Percentiles rank a stretch among this genome's conserved stretches.
Evolutionary conservation across 306 rosid species (phyloP).

Genomic region (Bauhinia variegata): DNA sequence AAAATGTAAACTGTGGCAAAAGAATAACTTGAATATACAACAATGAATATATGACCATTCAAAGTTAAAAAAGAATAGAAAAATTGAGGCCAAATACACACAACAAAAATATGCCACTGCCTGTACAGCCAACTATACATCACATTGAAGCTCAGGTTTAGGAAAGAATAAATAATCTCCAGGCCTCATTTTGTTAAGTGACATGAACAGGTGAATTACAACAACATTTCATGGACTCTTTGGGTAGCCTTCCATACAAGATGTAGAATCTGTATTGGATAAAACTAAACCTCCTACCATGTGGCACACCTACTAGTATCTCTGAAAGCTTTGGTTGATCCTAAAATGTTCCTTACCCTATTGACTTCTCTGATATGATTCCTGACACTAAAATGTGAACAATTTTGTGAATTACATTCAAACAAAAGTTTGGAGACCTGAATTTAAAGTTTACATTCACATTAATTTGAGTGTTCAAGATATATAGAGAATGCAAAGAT

Average conservation of each 20-base stretch:
- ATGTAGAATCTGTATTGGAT: too few relatives aligned
- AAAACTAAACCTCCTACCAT: background rate
- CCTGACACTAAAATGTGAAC: slow-evolving; percentile 5
- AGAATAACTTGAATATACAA: too few relatives aligned
- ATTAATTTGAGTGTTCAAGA: background rate
- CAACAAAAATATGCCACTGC: background rate
- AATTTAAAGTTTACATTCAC: background rate
- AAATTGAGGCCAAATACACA: slow-evolving; percentile 1
- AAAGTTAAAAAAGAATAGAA: background rate
- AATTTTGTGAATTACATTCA: background rate
- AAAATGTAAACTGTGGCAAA: too few relatives aligned
- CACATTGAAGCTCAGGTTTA: slow-evolving; percentile 16
- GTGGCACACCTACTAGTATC: background rate
- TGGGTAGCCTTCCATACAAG: background rate
- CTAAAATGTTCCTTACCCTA: background rate
- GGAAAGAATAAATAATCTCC: too few relatives aligned
- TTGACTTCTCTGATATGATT: background rate
- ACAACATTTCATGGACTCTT: background rate
- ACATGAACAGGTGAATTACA: too few relatives aligned
- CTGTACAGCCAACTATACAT: too few relatives aligned
- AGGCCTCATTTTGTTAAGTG: too few relatives aligned
- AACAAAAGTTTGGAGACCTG: slow-evolving; percentile 2
- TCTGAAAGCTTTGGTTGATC: background rate
- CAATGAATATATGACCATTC: too few relatives aligned
- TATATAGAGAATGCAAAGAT: slow-evolving; percentile 19